A percentile compares a stretch with the other conserved stretches of the same genome.
These are phyloP conservation scores for Starmerella apis DNA, from an alignment of 805 yeast genomes.

Conservation along the genomic window DNA sequence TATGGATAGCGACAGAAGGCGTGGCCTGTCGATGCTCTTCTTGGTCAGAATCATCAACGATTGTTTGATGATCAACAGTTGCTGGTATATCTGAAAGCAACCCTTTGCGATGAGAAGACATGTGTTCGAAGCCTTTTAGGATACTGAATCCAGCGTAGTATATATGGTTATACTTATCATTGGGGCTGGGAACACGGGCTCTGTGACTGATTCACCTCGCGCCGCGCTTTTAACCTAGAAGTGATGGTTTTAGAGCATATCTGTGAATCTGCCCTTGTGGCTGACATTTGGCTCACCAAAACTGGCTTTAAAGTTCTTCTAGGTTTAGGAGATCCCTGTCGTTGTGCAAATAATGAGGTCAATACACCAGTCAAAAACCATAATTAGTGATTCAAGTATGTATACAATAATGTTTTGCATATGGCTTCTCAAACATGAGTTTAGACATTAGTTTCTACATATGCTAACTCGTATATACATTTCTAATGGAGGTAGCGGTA, in stretches of 20 bases:
- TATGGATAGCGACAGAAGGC: no score
- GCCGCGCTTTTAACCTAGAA: not conserved
- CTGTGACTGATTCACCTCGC: not conserved
- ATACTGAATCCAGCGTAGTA: not conserved
- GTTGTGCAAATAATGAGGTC: not conserved
- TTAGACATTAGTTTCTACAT: no score
- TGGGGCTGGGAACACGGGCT: not conserved
- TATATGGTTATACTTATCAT: not conserved
- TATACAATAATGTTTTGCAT: no score
- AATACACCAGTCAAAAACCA: no score
- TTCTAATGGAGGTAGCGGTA: no score
- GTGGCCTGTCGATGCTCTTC: not conserved
- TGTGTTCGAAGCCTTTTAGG: not conserved
- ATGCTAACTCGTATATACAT: no score
- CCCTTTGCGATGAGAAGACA: not conserved
- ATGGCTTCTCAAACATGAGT: no score
- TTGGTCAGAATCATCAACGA: not conserved
- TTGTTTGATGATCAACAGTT: not conserved
- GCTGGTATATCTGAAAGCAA: not conserved
- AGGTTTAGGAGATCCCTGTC: slow-evolving; percentile 5
- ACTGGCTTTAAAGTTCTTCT: not conserved
- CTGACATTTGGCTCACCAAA: not conserved
- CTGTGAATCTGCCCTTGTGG: not conserved
- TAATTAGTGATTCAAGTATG: no score
- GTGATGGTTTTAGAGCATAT: slow-evolving; percentile 7